Percentiles rank a stretch among this genome's conserved stretches.
phyloP scores from a whole-genome alignment of 768 basidiomycete species.

The Tricholomella constricta region DNA sequence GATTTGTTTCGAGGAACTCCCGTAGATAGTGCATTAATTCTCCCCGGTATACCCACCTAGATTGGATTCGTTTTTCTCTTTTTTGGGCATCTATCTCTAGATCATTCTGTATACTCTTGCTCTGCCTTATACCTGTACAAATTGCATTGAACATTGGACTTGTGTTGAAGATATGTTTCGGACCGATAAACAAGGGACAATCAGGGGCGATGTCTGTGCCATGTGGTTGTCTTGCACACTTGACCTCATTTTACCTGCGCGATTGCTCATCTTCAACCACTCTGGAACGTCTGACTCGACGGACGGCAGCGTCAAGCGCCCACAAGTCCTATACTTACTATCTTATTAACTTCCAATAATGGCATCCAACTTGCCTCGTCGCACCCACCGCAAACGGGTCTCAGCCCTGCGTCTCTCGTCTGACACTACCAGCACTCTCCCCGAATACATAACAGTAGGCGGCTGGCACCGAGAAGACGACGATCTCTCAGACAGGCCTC shows the following conservation, averaged over 20 bases:
- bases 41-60: background rate
- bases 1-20: background rate
- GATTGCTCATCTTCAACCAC: background rate
- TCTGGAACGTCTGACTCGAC: constrained; percentile 18
- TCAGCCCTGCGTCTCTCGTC: constrained; percentile 63
- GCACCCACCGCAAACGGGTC: constrained; percentile 46
- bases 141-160: background rate
- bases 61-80: background rate
- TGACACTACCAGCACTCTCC: constrained; percentile 66
- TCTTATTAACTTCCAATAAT: background rate
- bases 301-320: constrained; percentile 19
- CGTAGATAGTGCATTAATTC: background rate
- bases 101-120: background rate
- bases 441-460: constrained; percentile 51
- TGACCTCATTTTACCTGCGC: constrained; percentile 25
- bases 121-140: background rate
- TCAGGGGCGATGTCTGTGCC: constrained; percentile 15
- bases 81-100: background rate
- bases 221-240: constrained; percentile 23
- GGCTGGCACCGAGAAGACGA: constrained; percentile 20
- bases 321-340: constrained; percentile 7
- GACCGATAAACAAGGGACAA: constrained; percentile 6
- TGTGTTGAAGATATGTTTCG: background rate
- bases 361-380: constrained; percentile 6
- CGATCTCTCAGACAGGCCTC: constrained; percentile 18